A percentile compares a stretch with the other conserved stretches of the same genome.
Evolutionary conservation across 1,139 yeast genomes (phyloP).

Genomic region (Magnusiomyces sp.): DNA sequence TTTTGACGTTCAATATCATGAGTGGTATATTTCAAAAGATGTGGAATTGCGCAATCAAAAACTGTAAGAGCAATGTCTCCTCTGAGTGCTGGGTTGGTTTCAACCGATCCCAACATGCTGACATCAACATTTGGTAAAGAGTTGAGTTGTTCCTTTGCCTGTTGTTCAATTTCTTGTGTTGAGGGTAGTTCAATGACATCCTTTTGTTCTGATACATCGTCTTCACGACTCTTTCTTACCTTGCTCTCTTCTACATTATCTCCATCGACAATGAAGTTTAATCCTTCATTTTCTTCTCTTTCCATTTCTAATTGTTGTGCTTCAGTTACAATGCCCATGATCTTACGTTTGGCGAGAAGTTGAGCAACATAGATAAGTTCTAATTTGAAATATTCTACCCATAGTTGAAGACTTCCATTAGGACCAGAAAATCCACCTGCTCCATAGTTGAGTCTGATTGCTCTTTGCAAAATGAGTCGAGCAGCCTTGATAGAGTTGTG

Average conservation of each 20-base stretch:
- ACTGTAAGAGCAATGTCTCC: constrained; percentile 85
- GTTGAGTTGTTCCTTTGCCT: constrained; percentile 53
- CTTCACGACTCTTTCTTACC: neutral
- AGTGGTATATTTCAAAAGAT: constrained; percentile 9
- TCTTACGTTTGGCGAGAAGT: constrained; percentile 71
- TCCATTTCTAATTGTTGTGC: constrained; percentile 49
- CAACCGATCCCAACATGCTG: constrained; percentile 76
- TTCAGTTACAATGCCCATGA: constrained; percentile 69
- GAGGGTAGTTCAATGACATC: constrained; percentile 36
- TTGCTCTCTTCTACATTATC: constrained; percentile 25
- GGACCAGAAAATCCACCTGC: constrained; percentile 25
- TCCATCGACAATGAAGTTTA: constrained; percentile 20
- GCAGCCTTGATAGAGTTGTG: constrained; percentile 89
- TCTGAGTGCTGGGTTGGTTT: constrained; percentile 79
- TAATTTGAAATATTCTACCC: constrained; percentile 82
- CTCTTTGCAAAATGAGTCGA: constrained; percentile 76
- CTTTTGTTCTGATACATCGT: constrained; percentile 24
- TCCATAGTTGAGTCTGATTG: constrained; percentile 57
- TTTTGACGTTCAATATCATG: constrained; percentile 8
- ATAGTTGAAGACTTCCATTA: constrained; percentile 52
- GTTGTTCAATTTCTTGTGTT: constrained; percentile 42
- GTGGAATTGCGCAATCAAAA: constrained; percentile 52
- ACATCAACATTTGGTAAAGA: constrained; percentile 81
- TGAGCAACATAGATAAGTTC: constrained; percentile 82
- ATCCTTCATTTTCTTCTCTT: constrained; percentile 33